A percentile compares a stretch with the other conserved stretches of the same genome.
phyloP scores from a whole-genome alignment of 306 rosid species.

The Quercus rubra region DNA sequence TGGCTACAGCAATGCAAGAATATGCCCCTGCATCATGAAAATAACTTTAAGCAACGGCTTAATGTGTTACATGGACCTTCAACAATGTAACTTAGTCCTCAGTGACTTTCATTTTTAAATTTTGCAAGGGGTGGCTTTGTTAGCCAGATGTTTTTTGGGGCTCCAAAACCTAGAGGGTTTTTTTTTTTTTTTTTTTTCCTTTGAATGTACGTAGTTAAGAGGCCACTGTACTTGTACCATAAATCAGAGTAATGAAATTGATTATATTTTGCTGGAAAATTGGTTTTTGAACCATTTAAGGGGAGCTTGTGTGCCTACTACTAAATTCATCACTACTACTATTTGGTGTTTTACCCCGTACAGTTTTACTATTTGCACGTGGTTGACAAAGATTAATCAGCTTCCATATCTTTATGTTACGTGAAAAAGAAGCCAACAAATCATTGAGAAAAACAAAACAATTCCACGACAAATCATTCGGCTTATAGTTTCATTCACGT shows the following conservation, averaged over 20 bases:
- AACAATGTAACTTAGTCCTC: constrained; percentile 15
- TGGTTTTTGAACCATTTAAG: background rate
- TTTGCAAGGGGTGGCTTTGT: constrained; percentile 5
- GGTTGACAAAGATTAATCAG: too few relatives aligned
- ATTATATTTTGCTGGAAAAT: background rate
- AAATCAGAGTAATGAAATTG: constrained; percentile 11
- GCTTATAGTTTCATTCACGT: too few relatives aligned
- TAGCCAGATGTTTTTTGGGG: constrained; percentile 10
- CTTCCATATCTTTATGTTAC: too few relatives aligned
- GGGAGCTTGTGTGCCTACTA: too few relatives aligned
- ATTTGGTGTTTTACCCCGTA: too few relatives aligned
- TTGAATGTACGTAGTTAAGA: constrained; percentile 18
- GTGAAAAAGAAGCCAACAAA: too few relatives aligned
- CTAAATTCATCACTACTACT: too few relatives aligned
- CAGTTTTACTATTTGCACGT: too few relatives aligned
- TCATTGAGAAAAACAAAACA: too few relatives aligned
- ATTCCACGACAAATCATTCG: too few relatives aligned
- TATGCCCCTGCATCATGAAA: constrained; percentile 71
- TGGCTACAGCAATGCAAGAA: constrained; percentile 80
- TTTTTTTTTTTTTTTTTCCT: background rate
- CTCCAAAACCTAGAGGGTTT: constrained; percentile 1
- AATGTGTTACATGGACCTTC: constrained; percentile 24
- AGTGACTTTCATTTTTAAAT: constrained; percentile 13
- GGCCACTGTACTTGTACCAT: constrained; percentile 27
- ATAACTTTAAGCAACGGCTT: background rate